Percentiles rank a stretch among this genome's conserved stretches.
Conservation (phyloP, 106 monocot species). For the Dioscorea alata region DNA sequence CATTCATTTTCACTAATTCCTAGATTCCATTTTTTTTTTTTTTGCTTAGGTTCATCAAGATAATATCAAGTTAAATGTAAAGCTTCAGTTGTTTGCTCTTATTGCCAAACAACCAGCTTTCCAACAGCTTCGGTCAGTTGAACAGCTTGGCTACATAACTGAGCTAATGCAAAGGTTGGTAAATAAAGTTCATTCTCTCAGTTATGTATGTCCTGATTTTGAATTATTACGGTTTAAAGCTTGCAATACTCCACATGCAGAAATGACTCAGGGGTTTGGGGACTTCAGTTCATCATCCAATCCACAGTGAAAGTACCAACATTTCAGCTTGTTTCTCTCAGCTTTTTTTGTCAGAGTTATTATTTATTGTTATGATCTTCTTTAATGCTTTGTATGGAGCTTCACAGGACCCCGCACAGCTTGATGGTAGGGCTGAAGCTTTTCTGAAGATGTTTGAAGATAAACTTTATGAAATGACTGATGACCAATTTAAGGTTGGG, state of each 20-base stretch:
- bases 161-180: conserved; percentile 64
- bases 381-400: too few relatives aligned
- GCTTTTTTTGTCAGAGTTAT: not conserved
- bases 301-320: conserved; percentile 76
- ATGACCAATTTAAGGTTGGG: conserved; percentile 60
- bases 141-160: conserved; percentile 91
- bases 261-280: conserved; percentile 63
- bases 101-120: conserved; percentile 91
- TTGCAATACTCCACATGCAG: conserved; percentile 24
- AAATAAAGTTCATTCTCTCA: not conserved
- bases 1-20: too few relatives aligned
- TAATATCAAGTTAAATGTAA: conserved; percentile 66
- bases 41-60: conserved; percentile 76
- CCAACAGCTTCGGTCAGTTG: conserved; percentile 91
- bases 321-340: not conserved
- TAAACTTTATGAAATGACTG: conserved; percentile 64
- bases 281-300: conserved; percentile 81
- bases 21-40: conserved; percentile 2
- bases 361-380: too few relatives aligned
- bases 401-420: conserved; percentile 74
- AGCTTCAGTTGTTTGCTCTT: conserved; percentile 73
- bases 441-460: conserved; percentile 71
- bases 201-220: not conserved
- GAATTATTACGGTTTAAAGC: not conserved
- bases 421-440: conserved; percentile 68